phyloP scores from a whole-genome alignment of 495 filamentous ascomycete species.

The Penicillium daleae region DNA sequence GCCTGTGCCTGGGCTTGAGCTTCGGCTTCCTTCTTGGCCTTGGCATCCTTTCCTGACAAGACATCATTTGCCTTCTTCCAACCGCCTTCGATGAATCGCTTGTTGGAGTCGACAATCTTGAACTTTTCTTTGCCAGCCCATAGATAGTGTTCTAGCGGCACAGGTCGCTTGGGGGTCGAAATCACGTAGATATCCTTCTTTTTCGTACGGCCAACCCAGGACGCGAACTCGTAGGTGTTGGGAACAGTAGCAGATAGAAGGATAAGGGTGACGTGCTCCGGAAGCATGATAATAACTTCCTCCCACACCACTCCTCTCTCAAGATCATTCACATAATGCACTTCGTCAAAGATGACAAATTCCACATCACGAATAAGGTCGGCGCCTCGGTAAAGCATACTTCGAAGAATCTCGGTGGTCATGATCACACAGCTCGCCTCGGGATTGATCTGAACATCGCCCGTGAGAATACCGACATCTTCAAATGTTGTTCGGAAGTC shows the following conservation, averaged over 20 bases:
- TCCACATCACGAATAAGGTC: conserved; percentile 97
- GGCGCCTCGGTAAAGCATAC: conserved; percentile 97
- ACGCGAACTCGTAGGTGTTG: conserved; percentile 96
- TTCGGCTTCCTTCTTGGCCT: conserved; percentile 56
- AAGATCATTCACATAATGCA: conserved; percentile 98
- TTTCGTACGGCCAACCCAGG: conserved; percentile 97
- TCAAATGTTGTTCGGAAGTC: conserved; percentile 89
- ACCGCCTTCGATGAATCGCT: conserved; percentile 83
- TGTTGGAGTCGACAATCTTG: conserved; percentile 93
- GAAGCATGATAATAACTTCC: conserved; percentile 99
- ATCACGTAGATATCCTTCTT: conserved; percentile 99
- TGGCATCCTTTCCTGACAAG: conserved; percentile 76
- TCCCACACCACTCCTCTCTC: conserved; percentile 99
- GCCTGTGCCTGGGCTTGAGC: conserved; percentile 49
- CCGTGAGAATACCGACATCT: conserved; percentile 95
- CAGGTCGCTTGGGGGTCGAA: conserved; percentile 91
- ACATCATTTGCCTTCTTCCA: conserved; percentile 93
- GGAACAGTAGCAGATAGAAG: conserved; percentile 95
- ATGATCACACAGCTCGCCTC: conserved; percentile 98
- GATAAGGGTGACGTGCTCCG: conserved; percentile 93
- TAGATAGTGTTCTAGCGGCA: conserved; percentile 93
- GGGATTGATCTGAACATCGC: conserved; percentile 97
- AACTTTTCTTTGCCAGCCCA: conserved; percentile 91
- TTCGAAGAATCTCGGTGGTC: conserved; percentile 97
- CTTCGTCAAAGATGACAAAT: conserved; percentile 98